Base-by-base conservation (phyloP, 2,329 filamentous ascomycete species). In the Ceratocystiopsis brevicomis region DNA sequence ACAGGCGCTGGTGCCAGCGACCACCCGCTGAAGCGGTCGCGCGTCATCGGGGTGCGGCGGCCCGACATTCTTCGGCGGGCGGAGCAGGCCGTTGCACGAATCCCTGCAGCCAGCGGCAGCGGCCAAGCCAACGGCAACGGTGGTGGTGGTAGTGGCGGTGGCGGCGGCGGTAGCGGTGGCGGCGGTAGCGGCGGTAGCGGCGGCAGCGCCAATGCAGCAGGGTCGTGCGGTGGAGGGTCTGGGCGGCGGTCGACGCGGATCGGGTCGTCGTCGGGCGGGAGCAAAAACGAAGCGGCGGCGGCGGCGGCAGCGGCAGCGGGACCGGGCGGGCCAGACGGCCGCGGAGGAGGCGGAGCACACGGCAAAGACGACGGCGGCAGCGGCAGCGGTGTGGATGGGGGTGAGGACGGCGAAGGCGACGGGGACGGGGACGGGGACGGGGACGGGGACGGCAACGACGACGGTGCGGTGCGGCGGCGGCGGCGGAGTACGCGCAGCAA, bases 61-160 rank as follows among this genome's bases (percentile, higher is more conserved):
- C 67, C 69, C 0, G 74, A 79, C 45, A 62, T 79, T 30, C 59
- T 78, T 3, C 69, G 73, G 33, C 73, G 72, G 52, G 74, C 75
- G 0, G 75, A 79, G 48, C 68, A 73, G 48, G 69, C 69, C 5
- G 66, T 76, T 4, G 49, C 64, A 15, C 65, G 67, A 4, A 62
- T 65, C 0, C 55, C 6, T 10, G 25, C 25, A 9, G 25, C 10
- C 25, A 30, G 25, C 25, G 10, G 25, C 25, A 11, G 25, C 8
- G 25, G 25, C 8, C 25, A 6, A 9, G 8, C 25, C 5, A 30
- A 30, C 25, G 25, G 25, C 4, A 70, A 67, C 47, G 16, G 41
- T 6, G 45, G 37, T 6, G 37, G 6, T 13, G 21, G 21, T 8
- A 21, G n/a, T n/a, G n/a, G n/a, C n/a, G n/a, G n/a, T n/a, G n/a